Evolutionary conservation across 1,139 yeast genomes (phyloP).

Genomic region (Yamadazyma songkhlaensis): DNA sequence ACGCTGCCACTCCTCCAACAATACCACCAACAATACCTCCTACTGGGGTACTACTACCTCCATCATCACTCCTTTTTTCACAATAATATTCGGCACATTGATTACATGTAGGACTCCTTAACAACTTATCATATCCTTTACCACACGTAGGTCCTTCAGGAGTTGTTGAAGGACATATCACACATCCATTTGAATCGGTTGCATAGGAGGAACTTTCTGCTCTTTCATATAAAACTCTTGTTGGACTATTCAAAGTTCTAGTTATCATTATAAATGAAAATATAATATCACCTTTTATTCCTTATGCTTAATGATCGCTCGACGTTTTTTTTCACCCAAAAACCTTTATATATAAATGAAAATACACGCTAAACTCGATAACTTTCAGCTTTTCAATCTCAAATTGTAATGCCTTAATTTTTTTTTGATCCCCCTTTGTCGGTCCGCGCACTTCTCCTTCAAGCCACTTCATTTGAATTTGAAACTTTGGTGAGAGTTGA

Average conservation of each 20-base stretch:
- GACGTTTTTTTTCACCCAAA: too few species aligned
- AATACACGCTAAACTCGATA: too few species aligned
- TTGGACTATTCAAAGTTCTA: not conserved
- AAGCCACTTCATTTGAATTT: too few species aligned
- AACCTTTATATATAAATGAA: too few species aligned
- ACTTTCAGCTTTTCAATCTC: too few species aligned
- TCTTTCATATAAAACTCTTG: not conserved
- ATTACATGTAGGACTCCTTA: constrained; percentile 52
- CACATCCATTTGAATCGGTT: constrained; percentile 39
- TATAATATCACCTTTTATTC: too few species aligned
- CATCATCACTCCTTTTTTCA: constrained; percentile 17
- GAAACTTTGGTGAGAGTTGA: too few species aligned
- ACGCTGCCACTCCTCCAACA: constrained; percentile 45
- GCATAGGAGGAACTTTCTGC: not conserved
- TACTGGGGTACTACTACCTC: constrained; percentile 19
- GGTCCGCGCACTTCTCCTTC: too few species aligned
- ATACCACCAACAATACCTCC: constrained; percentile 71
- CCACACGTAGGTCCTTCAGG: constrained; percentile 53
- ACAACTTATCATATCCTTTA: constrained; percentile 49
- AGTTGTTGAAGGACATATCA: constrained; percentile 42
- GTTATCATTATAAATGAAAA: constrained; percentile 2
- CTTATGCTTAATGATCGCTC: too few species aligned
- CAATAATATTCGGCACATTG: constrained; percentile 60
- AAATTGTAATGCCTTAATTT: too few species aligned
- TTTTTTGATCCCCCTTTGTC: constrained; percentile 1